Conservation (phyloP, 2,329 filamentous ascomycete genomes). For the Epichloe elymi region DNA sequence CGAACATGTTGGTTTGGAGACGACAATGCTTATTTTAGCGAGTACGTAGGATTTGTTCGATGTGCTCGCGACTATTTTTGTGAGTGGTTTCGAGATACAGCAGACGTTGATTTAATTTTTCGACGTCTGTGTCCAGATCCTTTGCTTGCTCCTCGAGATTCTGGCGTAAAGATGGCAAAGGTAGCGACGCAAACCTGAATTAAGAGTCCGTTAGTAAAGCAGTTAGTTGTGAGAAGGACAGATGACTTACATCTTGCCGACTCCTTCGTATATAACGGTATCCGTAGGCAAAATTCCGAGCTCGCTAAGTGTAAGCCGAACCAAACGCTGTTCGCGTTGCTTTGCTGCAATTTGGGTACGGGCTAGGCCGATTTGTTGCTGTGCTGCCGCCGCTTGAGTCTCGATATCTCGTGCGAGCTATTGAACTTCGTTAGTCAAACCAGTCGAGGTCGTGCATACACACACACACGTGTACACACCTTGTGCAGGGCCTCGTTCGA, state of each 20-base stretch:
- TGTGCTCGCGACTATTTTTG: slow-evolving; percentile 84
- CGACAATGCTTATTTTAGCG: slow-evolving; percentile 14
- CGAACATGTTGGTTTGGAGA: too few relatives aligned
- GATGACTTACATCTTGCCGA: slow-evolving; percentile 78
- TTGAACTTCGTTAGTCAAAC: not conserved
- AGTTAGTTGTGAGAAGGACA: not conserved
- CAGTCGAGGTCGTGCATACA: not conserved
- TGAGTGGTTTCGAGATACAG: slow-evolving; percentile 90
- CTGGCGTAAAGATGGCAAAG: slow-evolving; percentile 57
- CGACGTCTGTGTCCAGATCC: slow-evolving; percentile 63
- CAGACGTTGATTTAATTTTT: slow-evolving; percentile 74
- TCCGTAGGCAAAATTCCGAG: slow-evolving; percentile 60
- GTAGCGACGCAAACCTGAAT: slow-evolving; percentile 72
- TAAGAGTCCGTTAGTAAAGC: not conserved
- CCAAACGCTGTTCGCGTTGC: slow-evolving; percentile 76
- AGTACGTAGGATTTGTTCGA: slow-evolving; percentile 69
- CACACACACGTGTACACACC: slow-evolving; percentile 43
- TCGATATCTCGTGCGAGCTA: slow-evolving; percentile 91
- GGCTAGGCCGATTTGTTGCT: slow-evolving; percentile 83
- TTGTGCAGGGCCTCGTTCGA: slow-evolving; percentile 90
- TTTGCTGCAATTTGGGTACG: slow-evolving; percentile 74
- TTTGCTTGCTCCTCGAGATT: slow-evolving; percentile 65
- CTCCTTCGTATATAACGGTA: slow-evolving; percentile 81
- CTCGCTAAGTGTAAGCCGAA: slow-evolving; percentile 77
- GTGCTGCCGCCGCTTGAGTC: slow-evolving; percentile 71